phyloP scores from a whole-genome alignment of 2,329 filamentous ascomycete species.

The Colletotrichum lini region DNA sequence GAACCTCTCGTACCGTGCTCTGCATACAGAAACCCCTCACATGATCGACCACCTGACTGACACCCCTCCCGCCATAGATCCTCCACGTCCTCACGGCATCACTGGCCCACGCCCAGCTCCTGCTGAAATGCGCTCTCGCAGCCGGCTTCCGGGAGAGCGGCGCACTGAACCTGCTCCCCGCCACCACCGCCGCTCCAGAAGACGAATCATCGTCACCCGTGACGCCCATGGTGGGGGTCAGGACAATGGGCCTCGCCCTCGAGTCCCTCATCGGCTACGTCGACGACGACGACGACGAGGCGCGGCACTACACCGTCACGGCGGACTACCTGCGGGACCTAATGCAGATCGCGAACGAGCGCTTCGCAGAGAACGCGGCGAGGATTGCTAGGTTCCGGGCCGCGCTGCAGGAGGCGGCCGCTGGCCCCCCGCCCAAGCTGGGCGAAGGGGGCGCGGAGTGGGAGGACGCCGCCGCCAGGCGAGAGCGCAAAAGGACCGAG shows the following conservation, averaged over 20 bases:
- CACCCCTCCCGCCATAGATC: slow-evolving; percentile 70
- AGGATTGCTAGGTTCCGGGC: slow-evolving; percentile 76
- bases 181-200: slow-evolving; percentile 45
- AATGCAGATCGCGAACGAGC: slow-evolving; percentile 79
- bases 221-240: slow-evolving; percentile 85
- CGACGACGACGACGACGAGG: slow-evolving; percentile 52
- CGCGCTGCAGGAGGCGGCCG: slow-evolving; percentile 60
- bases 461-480: slow-evolving; percentile 68
- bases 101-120: slow-evolving; percentile 78
- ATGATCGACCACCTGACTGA: slow-evolving; percentile 6
- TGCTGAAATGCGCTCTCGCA: slow-evolving; percentile 82
- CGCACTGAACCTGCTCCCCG: slow-evolving; percentile 74
- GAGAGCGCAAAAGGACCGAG: slow-evolving; percentile 70
- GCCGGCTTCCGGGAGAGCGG: slow-evolving; percentile 94
- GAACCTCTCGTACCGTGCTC: background rate
- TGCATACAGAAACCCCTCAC: slow-evolving; percentile 3
- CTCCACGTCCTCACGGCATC: slow-evolving; percentile 89
- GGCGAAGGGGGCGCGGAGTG: slow-evolving; percentile 58
- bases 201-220: slow-evolving; percentile 51
- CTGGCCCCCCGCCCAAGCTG: slow-evolving; percentile 45
- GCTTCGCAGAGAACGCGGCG: slow-evolving; percentile 78
- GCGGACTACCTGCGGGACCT: slow-evolving; percentile 78
- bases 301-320: slow-evolving; percentile 67
- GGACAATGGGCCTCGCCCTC: slow-evolving; percentile 85
- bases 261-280: slow-evolving; percentile 82